These are phyloP conservation scores for Leccinum boreale DNA, from an alignment of 768 basidiomycete genomes.

Conservation along the genomic window DNA sequence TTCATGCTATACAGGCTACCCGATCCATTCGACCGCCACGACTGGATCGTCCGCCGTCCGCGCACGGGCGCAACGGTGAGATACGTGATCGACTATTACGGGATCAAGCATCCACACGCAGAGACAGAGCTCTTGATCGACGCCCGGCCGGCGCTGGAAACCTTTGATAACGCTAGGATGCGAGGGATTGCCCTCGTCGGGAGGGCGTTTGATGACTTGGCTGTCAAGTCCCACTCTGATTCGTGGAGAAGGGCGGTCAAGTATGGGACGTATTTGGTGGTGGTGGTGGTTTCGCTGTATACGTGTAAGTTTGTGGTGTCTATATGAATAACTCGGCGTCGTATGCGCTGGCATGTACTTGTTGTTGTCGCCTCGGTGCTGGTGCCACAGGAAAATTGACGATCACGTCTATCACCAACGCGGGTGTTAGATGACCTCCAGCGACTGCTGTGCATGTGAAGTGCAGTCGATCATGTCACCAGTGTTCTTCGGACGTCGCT, in stretches of 20 bases:
- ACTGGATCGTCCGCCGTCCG: slow-evolving; percentile 13
- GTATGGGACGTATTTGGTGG: slow-evolving; percentile 1
- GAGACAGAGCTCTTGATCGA: slow-evolving; percentile 6
- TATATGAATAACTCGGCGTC: not conserved
- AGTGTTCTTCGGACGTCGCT: too few species aligned
- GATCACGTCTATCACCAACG: not conserved
- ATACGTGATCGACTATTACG: slow-evolving; percentile 16
- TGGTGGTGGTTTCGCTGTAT: slow-evolving; percentile 1
- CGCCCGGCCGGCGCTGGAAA: slow-evolving; percentile 7
- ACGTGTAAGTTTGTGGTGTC: not conserved
- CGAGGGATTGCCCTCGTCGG: not conserved
- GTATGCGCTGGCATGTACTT: not conserved
- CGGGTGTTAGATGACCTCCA: not conserved
- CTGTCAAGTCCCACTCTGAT: not conserved
- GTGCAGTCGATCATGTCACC: too few species aligned
- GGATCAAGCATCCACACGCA: slow-evolving; percentile 3
- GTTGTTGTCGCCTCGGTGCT: not conserved
- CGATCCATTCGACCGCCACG: slow-evolving; percentile 13
- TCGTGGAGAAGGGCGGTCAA: not conserved
- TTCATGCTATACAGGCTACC: slow-evolving; percentile 1
- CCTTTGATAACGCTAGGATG: slow-evolving; percentile 7
- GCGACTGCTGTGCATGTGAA: too few species aligned
- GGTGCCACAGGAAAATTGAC: not conserved
- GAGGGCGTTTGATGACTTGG: not conserved
- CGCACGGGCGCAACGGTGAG: not conserved